Percentiles rank a stretch among this genome's conserved stretches.
These are phyloP conservation scores for Laburnicola sp. DNA, from an alignment of 2,329 filamentous ascomycete genomes.

Conservation along the genomic window DNA sequence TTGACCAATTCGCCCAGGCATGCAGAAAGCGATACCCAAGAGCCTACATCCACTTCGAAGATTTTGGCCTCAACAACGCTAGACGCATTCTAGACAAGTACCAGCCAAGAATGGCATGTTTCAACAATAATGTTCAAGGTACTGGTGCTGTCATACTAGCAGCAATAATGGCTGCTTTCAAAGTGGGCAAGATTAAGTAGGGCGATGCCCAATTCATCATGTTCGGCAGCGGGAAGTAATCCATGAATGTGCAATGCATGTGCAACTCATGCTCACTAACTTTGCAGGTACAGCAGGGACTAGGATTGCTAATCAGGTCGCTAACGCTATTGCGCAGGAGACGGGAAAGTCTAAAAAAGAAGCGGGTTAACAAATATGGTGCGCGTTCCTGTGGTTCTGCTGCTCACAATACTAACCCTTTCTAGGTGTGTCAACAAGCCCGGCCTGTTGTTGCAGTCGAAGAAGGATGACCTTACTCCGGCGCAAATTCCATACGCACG, in stretches of 20 bases:
- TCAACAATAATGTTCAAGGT: slow-evolving; percentile 90
- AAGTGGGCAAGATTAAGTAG: slow-evolving; percentile 68
- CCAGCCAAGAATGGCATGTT: slow-evolving; percentile 73
- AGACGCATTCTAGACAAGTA: slow-evolving; percentile 77
- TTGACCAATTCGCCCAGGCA: slow-evolving; percentile 71
- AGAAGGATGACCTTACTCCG: slow-evolving; percentile 62
- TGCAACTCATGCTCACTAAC: neutral
- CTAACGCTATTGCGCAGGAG: slow-evolving; percentile 75
- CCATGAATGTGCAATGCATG: neutral
- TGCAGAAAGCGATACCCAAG: slow-evolving; percentile 72
- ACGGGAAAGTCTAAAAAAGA: slow-evolving; percentile 69
- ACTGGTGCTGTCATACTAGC: slow-evolving; percentile 87
- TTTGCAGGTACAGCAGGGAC: slow-evolving; percentile 75
- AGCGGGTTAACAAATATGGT: slow-evolving; percentile 80
- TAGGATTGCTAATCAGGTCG: slow-evolving; percentile 82
- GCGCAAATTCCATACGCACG: slow-evolving; percentile 71
- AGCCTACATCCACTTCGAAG: slow-evolving; percentile 87
- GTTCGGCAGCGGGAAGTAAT: slow-evolving; percentile 59
- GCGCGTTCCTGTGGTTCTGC: slow-evolving; percentile 10
- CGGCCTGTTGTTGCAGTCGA: slow-evolving; percentile 69
- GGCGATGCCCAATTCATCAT: slow-evolving; percentile 71
- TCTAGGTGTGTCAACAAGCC: slow-evolving; percentile 77
- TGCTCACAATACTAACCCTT: slow-evolving; percentile 16
- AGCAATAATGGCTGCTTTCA: slow-evolving; percentile 74
- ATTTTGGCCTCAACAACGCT: slow-evolving; percentile 79